These are phyloP conservation scores for Sparassis latifolia DNA, from an alignment of 1,284 basidiomycete species.

Conservation along the genomic window DNA sequence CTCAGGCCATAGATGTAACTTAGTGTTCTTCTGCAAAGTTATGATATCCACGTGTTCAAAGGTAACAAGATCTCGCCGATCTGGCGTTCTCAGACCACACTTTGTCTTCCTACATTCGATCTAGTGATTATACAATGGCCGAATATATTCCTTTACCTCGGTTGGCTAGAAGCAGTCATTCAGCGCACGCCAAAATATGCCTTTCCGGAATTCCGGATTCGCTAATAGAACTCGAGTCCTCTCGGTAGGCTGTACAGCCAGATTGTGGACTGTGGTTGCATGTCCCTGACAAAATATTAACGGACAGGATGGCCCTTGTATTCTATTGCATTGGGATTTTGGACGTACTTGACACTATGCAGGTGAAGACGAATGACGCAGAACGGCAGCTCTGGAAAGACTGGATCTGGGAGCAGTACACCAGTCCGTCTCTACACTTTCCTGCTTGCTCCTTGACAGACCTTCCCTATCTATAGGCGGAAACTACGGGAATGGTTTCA, in stretches of 20 bases:
- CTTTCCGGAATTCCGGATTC: slow-evolving; percentile 22
- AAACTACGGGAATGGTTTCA: slow-evolving; percentile 63
- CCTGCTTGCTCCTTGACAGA: neutral
- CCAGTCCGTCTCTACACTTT: slow-evolving; percentile 30
- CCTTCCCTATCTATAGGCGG: slow-evolving; percentile 32
- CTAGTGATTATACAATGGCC: neutral
- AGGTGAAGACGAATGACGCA: slow-evolving; percentile 37
- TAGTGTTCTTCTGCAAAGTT: no score
- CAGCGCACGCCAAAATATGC: slow-evolving; percentile 21
- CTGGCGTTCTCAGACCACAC: no score
- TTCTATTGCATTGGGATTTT: slow-evolving; percentile 82
- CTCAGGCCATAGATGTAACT: no score
- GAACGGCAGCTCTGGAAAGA: slow-evolving; percentile 64
- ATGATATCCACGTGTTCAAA: no score
- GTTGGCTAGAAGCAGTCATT: slow-evolving; percentile 16
- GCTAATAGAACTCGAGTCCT: slow-evolving; percentile 22
- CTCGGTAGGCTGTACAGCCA: slow-evolving; percentile 13
- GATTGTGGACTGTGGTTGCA: no score
- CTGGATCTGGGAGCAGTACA: slow-evolving; percentile 88
- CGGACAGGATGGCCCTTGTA: slow-evolving; percentile 64
- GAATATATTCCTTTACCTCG: neutral
- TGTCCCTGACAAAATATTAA: neutral
- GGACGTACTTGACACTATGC: slow-evolving; percentile 60
- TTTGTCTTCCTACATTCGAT: no score
- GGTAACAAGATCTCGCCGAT: no score